These are phyloP conservation scores for Myrica gale DNA, from an alignment of 306 rosid genomes.

Conservation along the genomic window DNA sequence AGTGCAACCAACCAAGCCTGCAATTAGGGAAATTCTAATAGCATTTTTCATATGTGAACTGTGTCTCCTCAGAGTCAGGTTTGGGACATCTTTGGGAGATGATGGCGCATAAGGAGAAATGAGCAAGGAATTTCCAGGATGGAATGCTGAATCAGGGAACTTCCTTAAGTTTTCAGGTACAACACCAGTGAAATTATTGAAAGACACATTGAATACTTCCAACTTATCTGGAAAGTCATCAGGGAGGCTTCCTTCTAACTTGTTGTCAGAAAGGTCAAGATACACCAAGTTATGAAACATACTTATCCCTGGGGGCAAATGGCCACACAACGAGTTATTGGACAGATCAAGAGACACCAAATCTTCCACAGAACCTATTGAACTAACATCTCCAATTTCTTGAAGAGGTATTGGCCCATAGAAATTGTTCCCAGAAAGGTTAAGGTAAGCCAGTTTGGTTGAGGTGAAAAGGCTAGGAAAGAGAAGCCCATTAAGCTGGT, in stretches of 20 bases:
- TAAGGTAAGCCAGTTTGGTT: constrained; percentile 53
- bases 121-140: constrained; percentile 70
- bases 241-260: constrained; percentile 64
- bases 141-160: constrained; percentile 74
- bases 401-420: constrained; percentile 54
- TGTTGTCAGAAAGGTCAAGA: constrained; percentile 57
- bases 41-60: constrained; percentile 43
- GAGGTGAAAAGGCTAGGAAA: constrained; percentile 55
- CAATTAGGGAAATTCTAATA: constrained; percentile 53
- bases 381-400: constrained; percentile 25
- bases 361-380: constrained; percentile 34
- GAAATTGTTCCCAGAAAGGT: constrained; percentile 61
- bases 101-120: constrained; percentile 41
- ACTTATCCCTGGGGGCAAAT: constrained; percentile 47
- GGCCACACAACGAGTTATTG: constrained; percentile 60
- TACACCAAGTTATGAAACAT: constrained; percentile 49
- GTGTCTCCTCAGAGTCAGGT: constrained; percentile 31
- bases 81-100: constrained; percentile 38
- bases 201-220: constrained; percentile 59
- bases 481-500: constrained; percentile 59
- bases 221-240: constrained; percentile 54
- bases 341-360: constrained; percentile 69
- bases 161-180: constrained; percentile 53
- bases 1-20: constrained; percentile 48
- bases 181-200: constrained; percentile 66